Evolutionary conservation across 192 early-diverging fungal species (phyloP).

Genomic region (Globomyces pollinis-pini): DNA sequence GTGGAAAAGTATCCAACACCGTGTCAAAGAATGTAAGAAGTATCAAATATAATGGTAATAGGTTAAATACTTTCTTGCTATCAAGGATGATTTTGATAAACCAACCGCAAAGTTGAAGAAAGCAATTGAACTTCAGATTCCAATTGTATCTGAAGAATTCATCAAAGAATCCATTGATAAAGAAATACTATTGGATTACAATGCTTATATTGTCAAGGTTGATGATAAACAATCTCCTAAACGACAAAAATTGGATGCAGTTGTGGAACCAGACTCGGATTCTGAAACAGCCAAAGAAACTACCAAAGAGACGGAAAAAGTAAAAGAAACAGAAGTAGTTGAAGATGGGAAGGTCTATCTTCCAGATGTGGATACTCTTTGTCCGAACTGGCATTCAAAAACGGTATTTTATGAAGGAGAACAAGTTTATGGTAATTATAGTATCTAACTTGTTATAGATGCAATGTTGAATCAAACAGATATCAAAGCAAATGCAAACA

Average conservation of each 20-base stretch:
- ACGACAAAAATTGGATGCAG: neutral
- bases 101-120: neutral
- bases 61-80: constrained; percentile 1
- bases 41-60: neutral
- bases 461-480: constrained; percentile 64
- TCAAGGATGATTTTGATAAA: neutral
- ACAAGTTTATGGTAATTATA: constrained; percentile 26
- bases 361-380: constrained; percentile 28
- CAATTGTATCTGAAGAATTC: neutral
- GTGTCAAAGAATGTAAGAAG: neutral
- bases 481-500: constrained; percentile 62
- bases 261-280: neutral
- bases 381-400: constrained; percentile 6
- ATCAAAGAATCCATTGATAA: neutral
- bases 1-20: neutral
- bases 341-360: constrained; percentile 19
- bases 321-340: neutral
- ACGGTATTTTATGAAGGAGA: constrained; percentile 29
- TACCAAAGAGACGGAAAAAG: neutral
- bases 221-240: neutral
- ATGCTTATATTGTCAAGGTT: too few relatives aligned
- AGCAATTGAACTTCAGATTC: neutral
- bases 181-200: neutral
- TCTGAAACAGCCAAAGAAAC: too few relatives aligned
- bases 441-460: constrained; percentile 32